phyloP scores from a whole-genome alignment of 228 moss, liverwort and hornwort genomes.

The Sphagnum fallax region DNA sequence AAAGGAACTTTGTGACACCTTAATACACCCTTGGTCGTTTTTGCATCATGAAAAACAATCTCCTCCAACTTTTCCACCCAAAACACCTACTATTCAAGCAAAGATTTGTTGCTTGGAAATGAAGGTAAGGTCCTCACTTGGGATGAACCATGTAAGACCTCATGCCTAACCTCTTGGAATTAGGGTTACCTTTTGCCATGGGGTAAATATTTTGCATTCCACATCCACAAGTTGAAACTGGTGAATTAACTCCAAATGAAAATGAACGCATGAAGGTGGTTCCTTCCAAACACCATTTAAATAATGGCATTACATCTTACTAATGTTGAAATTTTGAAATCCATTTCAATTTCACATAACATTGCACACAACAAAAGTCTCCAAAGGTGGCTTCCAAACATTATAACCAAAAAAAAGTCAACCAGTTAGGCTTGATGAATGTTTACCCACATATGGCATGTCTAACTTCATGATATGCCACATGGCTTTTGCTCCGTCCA shows the following conservation, averaged over 20 bases:
- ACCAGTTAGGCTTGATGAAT: background rate
- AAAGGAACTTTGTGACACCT: no score
- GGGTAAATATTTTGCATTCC: background rate
- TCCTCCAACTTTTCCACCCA: constrained; percentile 2
- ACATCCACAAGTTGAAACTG: background rate
- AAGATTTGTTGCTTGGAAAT: constrained; percentile 4
- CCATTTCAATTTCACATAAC: no score
- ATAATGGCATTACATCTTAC: no score
- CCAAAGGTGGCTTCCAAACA: no score
- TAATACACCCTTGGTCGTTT: background rate
- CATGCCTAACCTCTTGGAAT: constrained; percentile 3
- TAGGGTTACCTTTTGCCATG: constrained; percentile 1
- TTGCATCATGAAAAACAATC: background rate
- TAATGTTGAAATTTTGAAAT: no score
- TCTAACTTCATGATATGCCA: constrained; percentile 5
- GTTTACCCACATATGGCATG: background rate
- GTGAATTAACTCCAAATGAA: no score
- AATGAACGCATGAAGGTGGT: no score
- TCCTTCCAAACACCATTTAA: no score
- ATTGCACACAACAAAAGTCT: no score
- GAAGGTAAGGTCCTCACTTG: background rate
- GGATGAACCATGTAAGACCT: constrained; percentile 1
- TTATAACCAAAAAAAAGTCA: no score
- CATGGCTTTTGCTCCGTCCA: background rate
- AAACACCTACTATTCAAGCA: background rate